phyloP scores from a whole-genome alignment of 352 stramenopile genomes.

The Phytopythium montanum region DNA sequence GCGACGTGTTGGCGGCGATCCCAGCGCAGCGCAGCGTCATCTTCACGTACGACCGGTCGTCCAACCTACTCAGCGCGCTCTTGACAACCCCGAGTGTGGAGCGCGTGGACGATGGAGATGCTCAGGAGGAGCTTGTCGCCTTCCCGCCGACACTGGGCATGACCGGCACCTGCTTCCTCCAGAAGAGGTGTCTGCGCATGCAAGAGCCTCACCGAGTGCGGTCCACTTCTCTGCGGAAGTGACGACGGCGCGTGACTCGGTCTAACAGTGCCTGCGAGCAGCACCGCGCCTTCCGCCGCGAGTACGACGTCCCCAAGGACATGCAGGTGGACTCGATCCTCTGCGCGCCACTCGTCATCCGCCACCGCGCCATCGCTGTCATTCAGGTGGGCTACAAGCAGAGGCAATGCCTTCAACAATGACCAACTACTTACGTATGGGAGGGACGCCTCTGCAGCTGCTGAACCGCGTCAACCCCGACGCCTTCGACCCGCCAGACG shows the following conservation, averaged over 20 bases:
- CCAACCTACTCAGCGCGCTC: constrained; percentile 39
- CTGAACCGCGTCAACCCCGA: constrained; percentile 48
- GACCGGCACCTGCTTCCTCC: constrained; percentile 52
- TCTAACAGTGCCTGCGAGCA: constrained; percentile 8
- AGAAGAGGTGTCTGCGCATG: constrained; percentile 55
- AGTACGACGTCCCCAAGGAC: constrained; percentile 54
- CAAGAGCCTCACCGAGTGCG: constrained; percentile 43
- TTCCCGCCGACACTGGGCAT: constrained; percentile 57
- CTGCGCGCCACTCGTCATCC: constrained; percentile 47
- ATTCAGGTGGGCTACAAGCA: constrained; percentile 32
- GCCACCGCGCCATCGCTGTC: constrained; percentile 50
- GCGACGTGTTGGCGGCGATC: constrained; percentile 33
- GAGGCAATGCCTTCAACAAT: neutral
- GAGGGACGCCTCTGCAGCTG: constrained; percentile 20
- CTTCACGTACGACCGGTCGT: constrained; percentile 50
- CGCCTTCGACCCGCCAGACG: neutral
- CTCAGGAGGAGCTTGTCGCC: constrained; percentile 6
- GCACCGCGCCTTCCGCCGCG: constrained; percentile 52
- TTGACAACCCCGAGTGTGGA: constrained; percentile 6
- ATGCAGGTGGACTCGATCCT: constrained; percentile 53
- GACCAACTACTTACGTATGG: neutral
- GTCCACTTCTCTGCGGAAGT: neutral
- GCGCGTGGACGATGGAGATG: neutral
- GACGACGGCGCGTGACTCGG: no score
- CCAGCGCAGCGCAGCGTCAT: constrained; percentile 44